Evolutionary conservation across 2,329 filamentous ascomycete genomes (phyloP).

Genomic region (Torrubiella hemipterigena): DNA sequence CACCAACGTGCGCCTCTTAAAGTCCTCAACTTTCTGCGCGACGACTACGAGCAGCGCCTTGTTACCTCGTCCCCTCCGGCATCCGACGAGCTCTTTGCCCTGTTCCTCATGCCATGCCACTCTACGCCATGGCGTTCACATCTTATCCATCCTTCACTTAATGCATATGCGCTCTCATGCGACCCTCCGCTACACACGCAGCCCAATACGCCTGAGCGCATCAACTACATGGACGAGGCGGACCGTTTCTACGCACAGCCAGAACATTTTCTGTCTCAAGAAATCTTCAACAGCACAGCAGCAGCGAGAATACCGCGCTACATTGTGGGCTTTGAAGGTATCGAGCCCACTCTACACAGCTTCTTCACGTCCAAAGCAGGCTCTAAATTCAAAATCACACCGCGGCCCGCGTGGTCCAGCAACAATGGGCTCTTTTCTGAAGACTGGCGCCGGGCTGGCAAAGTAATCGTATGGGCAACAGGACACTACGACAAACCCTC

Average conservation of each 20-base stretch:
- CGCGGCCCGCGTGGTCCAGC: conserved; percentile 39
- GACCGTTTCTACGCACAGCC: conserved; percentile 74
- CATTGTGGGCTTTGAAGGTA: conserved; percentile 49
- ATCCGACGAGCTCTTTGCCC: conserved; percentile 44
- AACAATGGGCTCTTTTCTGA: conserved; percentile 54
- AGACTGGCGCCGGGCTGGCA: conserved; percentile 43
- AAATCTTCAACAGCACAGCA: conserved; percentile 30
- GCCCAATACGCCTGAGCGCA: conserved; percentile 48
- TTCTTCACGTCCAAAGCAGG: conserved; percentile 30
- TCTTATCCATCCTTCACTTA: conserved; percentile 60
- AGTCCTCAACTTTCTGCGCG: conserved; percentile 65
- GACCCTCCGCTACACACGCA: conserved; percentile 67
- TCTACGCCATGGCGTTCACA: conserved; percentile 91
- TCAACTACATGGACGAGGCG: conserved; percentile 72
- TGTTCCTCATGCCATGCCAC: conserved; percentile 93
- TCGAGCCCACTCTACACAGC: conserved; percentile 32
- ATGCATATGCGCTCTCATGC: conserved; percentile 78
- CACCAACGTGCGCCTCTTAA: conserved; percentile 74
- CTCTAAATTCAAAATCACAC: conserved; percentile 25
- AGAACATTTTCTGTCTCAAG: conserved; percentile 37
- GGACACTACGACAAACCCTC: conserved; percentile 20
- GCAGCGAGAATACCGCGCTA: conserved; percentile 32
- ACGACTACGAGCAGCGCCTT: conserved; percentile 52
- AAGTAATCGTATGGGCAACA: conserved; percentile 49
- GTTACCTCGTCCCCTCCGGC: conserved; percentile 16